These are phyloP conservation scores for Scutellospora calospora DNA, from an alignment of 371 early-diverging fungal species.

Conservation along the genomic window DNA sequence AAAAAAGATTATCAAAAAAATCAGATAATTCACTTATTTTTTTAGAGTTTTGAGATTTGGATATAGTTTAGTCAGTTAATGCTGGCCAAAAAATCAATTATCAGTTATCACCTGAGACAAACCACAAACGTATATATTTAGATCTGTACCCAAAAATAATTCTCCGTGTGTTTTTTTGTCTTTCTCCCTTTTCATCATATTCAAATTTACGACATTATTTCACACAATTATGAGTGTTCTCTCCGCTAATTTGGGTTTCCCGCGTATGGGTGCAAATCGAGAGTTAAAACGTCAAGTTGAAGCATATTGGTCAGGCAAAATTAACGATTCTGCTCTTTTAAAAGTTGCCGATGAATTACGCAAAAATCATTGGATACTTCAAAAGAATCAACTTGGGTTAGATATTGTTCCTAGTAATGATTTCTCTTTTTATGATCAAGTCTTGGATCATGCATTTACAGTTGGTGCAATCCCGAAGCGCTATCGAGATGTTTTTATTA, in stretches of 20 bases:
- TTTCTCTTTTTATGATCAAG: conserved; percentile 95
- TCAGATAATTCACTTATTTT: no score
- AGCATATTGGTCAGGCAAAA: conserved; percentile 92
- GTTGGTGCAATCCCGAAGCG: conserved; percentile 82
- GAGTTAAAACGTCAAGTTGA: conserved; percentile 92
- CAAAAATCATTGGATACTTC: conserved; percentile 89
- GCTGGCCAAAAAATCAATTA: no score
- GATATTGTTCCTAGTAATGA: conserved; percentile 92
- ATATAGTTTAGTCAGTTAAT: no score
- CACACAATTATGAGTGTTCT: conserved; percentile 49
- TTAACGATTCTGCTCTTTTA: conserved; percentile 75
- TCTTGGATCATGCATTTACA: conserved; percentile 86
- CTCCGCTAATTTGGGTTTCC: conserved; percentile 82
- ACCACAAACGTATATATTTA: no score
- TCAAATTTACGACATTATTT: no score
- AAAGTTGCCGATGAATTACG: conserved; percentile 79
- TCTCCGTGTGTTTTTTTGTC: no score
- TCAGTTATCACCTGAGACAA: no score
- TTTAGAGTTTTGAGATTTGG: no score
- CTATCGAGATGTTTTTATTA: conserved; percentile 66
- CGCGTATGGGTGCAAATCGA: conserved; percentile 85
- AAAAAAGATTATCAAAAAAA: no score
- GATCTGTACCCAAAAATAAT: no score
- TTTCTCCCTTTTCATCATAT: no score
- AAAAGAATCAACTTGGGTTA: conserved; percentile 76